A percentile compares a stretch with the other conserved stretches of the same genome.
Evolutionary conservation across 2,329 filamentous ascomycete species (phyloP).

Genomic region (Daldinia eschscholtzii): DNA sequence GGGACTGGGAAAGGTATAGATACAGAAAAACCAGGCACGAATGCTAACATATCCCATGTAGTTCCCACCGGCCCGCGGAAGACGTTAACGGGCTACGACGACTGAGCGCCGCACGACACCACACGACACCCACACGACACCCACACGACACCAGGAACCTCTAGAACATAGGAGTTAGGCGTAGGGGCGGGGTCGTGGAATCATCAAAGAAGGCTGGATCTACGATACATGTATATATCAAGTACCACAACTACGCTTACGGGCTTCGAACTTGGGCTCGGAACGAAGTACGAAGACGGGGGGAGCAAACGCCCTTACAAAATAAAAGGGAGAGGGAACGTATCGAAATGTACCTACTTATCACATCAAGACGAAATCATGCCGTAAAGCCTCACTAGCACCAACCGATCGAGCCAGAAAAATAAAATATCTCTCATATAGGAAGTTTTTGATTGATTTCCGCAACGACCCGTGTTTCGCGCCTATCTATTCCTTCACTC

Average conservation of each 20-base stretch:
- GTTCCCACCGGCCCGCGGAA: constrained; percentile 72
- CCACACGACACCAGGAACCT: too few relatives aligned
- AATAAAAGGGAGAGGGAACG: background rate
- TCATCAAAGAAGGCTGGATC: background rate
- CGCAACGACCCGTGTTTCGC: constrained; percentile 3
- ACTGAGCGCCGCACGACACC: constrained; percentile 54
- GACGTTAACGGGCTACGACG: constrained; percentile 71
- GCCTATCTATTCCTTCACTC: constrained; percentile 2
- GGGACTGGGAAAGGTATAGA: background rate
- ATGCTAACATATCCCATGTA: constrained; percentile 52
- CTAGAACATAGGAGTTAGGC: too few relatives aligned
- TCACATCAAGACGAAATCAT: background rate
- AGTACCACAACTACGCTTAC: background rate
- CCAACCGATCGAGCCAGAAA: background rate
- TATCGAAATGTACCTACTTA: constrained; percentile 1
- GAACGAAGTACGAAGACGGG: background rate
- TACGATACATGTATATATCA: constrained; percentile 29
- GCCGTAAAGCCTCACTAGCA: background rate
- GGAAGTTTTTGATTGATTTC: background rate
- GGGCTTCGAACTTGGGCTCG: background rate
- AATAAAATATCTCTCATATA: background rate
- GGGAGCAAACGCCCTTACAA: background rate
- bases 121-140: too few relatives aligned
- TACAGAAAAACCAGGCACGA: background rate
- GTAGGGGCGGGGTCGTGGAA: background rate